A percentile compares a stretch with the other conserved stretches of the same genome.
Evolutionary conservation across 2,329 filamentous ascomycete species (phyloP).

Genomic region (Phoma sp.): DNA sequence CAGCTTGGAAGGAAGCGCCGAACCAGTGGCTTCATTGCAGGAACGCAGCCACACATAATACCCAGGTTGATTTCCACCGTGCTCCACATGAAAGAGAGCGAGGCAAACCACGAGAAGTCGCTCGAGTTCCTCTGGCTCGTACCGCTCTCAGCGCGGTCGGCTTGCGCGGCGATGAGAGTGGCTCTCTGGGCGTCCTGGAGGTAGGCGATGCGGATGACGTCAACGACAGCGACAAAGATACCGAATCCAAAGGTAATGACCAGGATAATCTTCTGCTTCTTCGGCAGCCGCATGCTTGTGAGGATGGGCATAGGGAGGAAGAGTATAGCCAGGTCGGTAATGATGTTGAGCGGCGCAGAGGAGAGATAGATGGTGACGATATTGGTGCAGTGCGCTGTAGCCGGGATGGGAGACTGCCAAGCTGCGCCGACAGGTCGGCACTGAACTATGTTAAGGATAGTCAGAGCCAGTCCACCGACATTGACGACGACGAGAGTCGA

Average conservation of each 20-base stretch:
- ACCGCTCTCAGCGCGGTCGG: constrained; percentile 28
- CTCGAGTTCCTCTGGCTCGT: constrained; percentile 50
- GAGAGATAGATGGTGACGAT: constrained; percentile 70
- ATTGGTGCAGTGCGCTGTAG: constrained; percentile 62
- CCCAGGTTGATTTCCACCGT: constrained; percentile 90
- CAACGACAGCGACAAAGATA: constrained; percentile 85
- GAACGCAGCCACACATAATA: constrained; percentile 90
- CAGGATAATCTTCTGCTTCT: constrained; percentile 85
- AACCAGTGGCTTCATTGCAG: constrained; percentile 85
- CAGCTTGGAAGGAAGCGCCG: constrained; percentile 65
- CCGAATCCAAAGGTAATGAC: constrained; percentile 86
- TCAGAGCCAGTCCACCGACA: constrained; percentile 76
- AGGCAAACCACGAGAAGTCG: constrained; percentile 74
- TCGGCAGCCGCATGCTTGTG: constrained; percentile 77
- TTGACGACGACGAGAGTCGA: constrained; percentile 79
- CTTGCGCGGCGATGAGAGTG: constrained; percentile 52
- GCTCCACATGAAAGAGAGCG: constrained; percentile 90
- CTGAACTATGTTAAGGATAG: constrained; percentile 86
- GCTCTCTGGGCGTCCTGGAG: constrained; percentile 72
- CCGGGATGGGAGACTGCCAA: constrained; percentile 61
- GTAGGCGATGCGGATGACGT: constrained; percentile 89
- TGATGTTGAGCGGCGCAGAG: constrained; percentile 88
- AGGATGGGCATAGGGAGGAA: constrained; percentile 88
- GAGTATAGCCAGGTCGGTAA: constrained; percentile 87
- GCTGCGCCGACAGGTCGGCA: constrained; percentile 76